phyloP scores from a whole-genome alignment of 2,329 filamentous ascomycete genomes.

The Thermomyces lanuginosus region DNA sequence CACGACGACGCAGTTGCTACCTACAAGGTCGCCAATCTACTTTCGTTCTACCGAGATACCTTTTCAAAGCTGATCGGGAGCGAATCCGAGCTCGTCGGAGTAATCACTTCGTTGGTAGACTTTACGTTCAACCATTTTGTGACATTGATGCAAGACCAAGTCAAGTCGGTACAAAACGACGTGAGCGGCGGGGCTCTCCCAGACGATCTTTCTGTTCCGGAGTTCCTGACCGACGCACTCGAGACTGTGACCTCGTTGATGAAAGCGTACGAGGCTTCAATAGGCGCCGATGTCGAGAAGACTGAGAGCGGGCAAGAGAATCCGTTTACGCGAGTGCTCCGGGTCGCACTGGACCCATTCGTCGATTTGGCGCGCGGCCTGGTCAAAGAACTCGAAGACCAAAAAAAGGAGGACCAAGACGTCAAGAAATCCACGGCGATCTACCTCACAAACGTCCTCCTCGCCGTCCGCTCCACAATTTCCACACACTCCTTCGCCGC shows the following conservation, averaged over 20 bases:
- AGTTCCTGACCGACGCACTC: conserved; percentile 66
- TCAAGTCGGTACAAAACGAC: conserved; percentile 50
- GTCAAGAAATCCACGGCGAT: conserved; percentile 32
- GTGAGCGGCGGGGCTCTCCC: conserved; percentile 53
- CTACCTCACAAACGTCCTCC: conserved; percentile 33
- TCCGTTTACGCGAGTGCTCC: conserved; percentile 58
- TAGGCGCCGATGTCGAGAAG: conserved; percentile 35
- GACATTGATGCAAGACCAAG: conserved; percentile 59
- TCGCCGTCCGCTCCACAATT: conserved; percentile 23
- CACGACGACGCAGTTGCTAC: conserved; percentile 79
- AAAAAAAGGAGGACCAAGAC: too few relatives aligned
- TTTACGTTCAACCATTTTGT: conserved; percentile 73
- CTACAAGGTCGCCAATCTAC: conserved; percentile 77
- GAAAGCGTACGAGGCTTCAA: conserved; percentile 71
- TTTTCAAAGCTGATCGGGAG: conserved; percentile 63
- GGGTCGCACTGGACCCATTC: conserved; percentile 74
- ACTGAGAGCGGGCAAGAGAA: conserved; percentile 47
- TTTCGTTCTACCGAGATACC: conserved; percentile 76
- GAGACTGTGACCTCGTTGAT: conserved; percentile 63
- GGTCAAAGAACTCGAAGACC: conserved; percentile 23
- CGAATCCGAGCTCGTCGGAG: conserved; percentile 52
- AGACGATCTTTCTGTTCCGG: conserved; percentile 57
- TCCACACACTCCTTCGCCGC: conserved; percentile 44
- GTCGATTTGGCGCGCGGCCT: conserved; percentile 47
- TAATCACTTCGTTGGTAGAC: conserved; percentile 51